A percentile compares a stretch with the other conserved stretches of the same genome.
These are phyloP conservation scores for Clarireedia monteithiana DNA, from an alignment of 2,329 filamentous ascomycete species.

Conservation along the genomic window DNA sequence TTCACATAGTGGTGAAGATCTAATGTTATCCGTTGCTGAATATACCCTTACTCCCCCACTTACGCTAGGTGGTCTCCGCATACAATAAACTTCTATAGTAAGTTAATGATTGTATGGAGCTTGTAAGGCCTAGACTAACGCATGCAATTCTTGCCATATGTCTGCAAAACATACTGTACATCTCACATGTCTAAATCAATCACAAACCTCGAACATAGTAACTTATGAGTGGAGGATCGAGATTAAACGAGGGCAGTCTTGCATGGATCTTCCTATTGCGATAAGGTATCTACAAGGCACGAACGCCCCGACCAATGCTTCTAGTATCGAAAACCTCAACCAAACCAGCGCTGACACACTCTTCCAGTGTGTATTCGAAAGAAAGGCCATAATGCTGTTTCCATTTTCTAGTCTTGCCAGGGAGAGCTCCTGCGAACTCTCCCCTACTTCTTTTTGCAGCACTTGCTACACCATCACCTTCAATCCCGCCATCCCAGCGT, in stretches of 20 bases:
- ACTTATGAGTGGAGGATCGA: neutral
- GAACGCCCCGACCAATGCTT: conserved; percentile 61
- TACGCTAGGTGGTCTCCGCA: conserved; percentile 1
- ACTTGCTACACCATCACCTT: conserved; percentile 36
- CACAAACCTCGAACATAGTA: neutral
- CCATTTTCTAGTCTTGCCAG: conserved; percentile 61
- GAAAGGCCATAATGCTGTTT: conserved; percentile 59
- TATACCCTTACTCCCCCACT: conserved; percentile 3
- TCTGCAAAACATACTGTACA: no score
- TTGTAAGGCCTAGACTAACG: neutral
- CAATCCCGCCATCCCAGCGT: conserved; percentile 63
- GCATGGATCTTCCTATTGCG: neutral
- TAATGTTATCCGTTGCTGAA: conserved; percentile 1
- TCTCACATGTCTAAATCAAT: neutral
- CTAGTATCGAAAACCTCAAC: conserved; percentile 70
- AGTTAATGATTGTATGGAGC: conserved; percentile 1
- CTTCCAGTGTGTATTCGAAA: conserved; percentile 65
- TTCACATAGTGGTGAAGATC: neutral
- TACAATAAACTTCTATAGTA: neutral
- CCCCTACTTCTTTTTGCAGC: conserved; percentile 44
- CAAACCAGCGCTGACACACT: conserved; percentile 61
- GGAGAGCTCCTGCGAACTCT: conserved; percentile 48
- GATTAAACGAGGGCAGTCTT: neutral
- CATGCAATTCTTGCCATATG: no score
- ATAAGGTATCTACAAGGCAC: conserved; percentile 28